Percentiles rank a stretch among this genome's conserved stretches.
phyloP scores from a whole-genome alignment of 2,329 filamentous ascomycete species.

The Colletotrichum sp. region DNA sequence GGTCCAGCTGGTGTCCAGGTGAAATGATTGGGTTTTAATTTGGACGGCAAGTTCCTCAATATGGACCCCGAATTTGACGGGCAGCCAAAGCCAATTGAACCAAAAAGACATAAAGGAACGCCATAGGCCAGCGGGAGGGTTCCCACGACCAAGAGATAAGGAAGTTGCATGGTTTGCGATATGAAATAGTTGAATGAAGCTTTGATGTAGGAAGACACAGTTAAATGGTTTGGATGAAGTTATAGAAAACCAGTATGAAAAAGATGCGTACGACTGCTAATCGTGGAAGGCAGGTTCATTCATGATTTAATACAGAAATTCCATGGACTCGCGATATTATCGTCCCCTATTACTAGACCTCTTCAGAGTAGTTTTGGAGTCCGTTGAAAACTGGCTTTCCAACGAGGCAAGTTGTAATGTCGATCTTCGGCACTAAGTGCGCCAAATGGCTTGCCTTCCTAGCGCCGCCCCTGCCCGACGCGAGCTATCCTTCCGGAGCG shows the following conservation, averaged over 20 bases:
- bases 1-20: background rate
- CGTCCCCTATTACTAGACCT: background rate
- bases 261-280: rapidly evolving
- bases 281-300: background rate
- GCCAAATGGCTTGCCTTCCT: background rate
- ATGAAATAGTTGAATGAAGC: background rate
- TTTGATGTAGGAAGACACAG: background rate
- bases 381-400: background rate
- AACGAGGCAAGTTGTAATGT: background rate
- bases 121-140: background rate
- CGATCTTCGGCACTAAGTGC: background rate
- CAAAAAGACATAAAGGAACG: background rate
- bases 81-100: background rate
- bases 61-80: background rate
- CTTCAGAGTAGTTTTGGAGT: background rate
- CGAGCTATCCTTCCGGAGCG: background rate
- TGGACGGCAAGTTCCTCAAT: background rate
- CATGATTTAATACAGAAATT: background rate
- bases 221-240: background rate
- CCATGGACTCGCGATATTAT: background rate
- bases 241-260: background rate
- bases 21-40: background rate
- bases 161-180: background rate
- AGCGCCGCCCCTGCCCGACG: background rate
- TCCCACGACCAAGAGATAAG: background rate